phyloP scores from a whole-genome alignment of 208 protist species.

The Crithidia acanthocephali region DNA sequence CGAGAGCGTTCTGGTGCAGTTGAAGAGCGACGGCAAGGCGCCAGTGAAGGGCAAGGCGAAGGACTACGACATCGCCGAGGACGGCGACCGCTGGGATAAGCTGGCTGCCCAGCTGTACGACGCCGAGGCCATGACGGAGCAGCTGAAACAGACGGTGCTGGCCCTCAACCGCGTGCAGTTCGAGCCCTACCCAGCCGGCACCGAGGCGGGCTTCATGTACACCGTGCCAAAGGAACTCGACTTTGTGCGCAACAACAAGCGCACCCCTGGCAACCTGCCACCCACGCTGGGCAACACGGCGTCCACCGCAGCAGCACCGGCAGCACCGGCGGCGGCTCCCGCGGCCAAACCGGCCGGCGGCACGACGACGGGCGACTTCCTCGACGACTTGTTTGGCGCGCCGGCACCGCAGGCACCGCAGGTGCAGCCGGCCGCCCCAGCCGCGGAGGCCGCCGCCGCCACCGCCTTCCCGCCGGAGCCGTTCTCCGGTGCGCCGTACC shows the following conservation, averaged over 20 bases:
- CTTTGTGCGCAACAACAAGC: slow-evolving; percentile 79
- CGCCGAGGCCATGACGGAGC: slow-evolving; percentile 65
- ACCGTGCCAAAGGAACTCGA: slow-evolving; percentile 77
- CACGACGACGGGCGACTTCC: slow-evolving; percentile 41
- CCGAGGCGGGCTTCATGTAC: slow-evolving; percentile 73
- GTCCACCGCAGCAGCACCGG: slow-evolving; percentile 4
- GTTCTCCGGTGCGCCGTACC: slow-evolving; percentile 27
- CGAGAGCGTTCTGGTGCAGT: slow-evolving; percentile 53
- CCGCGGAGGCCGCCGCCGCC: not conserved
- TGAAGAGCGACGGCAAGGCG: slow-evolving; percentile 36
- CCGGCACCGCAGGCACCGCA: slow-evolving; percentile 18
- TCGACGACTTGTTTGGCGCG: slow-evolving; percentile 85
- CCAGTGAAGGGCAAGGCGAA: slow-evolving; percentile 11
- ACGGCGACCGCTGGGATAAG: slow-evolving; percentile 80
- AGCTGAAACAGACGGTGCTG: slow-evolving; percentile 69
- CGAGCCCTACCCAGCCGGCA: slow-evolving; percentile 79
- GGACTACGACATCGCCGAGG: slow-evolving; percentile 35
- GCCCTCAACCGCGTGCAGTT: slow-evolving; percentile 85
- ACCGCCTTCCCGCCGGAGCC: slow-evolving; percentile 17
- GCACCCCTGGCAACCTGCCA: slow-evolving; percentile 49
- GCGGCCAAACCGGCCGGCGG: slow-evolving; percentile 12
- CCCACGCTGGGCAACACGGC: slow-evolving; percentile 25
- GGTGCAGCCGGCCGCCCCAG: slow-evolving; percentile 4
- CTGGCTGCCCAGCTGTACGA: slow-evolving; percentile 80
- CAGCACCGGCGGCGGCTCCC: not conserved